phyloP scores from a whole-genome alignment of 352 stramenopile species.

The Thalassiosira exigua region DNA sequence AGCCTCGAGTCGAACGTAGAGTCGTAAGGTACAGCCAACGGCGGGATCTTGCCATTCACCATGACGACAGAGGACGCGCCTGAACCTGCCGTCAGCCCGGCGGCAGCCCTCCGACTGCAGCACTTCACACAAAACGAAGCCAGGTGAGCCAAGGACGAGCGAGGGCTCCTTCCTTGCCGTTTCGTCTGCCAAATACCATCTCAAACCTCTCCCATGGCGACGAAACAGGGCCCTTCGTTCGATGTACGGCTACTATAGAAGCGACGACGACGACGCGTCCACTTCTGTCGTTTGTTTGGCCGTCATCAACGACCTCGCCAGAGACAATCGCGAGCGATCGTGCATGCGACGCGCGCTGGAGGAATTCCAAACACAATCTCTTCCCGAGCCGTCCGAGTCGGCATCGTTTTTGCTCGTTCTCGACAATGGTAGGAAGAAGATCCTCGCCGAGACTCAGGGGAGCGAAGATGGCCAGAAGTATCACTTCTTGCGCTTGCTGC shows the following conservation, averaged over 20 bases:
- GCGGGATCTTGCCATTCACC: no score
- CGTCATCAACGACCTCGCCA: background rate
- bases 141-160: background rate
- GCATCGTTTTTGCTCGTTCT: slow-evolving; percentile 17
- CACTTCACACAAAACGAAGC: slow-evolving; percentile 10
- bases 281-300: background rate
- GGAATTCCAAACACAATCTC: background rate
- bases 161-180: no score
- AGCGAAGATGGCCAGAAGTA: background rate
- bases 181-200: background rate
- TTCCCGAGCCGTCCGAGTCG: background rate
- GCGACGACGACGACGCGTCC: background rate
- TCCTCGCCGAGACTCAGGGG: background rate
- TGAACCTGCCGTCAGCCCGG: no score
- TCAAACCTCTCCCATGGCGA: background rate
- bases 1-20: no score
- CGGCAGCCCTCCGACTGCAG: no score
- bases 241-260: slow-evolving; percentile 4
- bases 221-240: slow-evolving; percentile 4
- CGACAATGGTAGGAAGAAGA: slow-evolving; percentile 1
- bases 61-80: no score
- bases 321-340: background rate
- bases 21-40: no score
- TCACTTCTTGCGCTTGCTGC: slow-evolving; percentile 14
- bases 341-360: slow-evolving; percentile 2